Evolutionary conservation across 2,329 filamentous ascomycete genomes (phyloP), one percentile per base, ranked within the genome.

Genomic region (Fusarium sublunatum): DNA sequence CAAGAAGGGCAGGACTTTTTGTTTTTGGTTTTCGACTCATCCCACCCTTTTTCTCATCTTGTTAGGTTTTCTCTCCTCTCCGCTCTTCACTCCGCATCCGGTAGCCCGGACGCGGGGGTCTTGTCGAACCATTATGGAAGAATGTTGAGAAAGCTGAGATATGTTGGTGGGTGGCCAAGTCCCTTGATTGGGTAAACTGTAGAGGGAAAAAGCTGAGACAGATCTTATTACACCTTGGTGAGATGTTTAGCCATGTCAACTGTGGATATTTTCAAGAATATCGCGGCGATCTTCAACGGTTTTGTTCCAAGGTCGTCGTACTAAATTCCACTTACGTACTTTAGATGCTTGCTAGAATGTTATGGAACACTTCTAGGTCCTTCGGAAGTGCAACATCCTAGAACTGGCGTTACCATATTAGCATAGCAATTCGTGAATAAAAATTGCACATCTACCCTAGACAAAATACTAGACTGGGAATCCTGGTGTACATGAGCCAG

Each of bases 1-100:
- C 45, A 42, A 29, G 47, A 58, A 47, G 40, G 35, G 59, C 57
- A 54, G 59, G 57, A 19, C 43, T 36, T 41, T 34, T 2, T 15
- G 4, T 36, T 35, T 22, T 41, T 60, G 57, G 57, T 47, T 32
- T 43, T 28, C 29, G 24, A n/a, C 22, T 59, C 54, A 36, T 60
- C 47, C 12, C 13, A 26, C 25, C 42, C 26, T 13, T 48, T 25
- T 31, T 48, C 7, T 9, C 15, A 15, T 35, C 13, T 35, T n/a
- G 19, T n/a, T 6, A 7, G 35, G 9, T 15, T 6, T 11, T 22
- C 35, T 38, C 19, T 6, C 12, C 35, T 12, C 19, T 38, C 29
- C 12, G 31, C 13, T 31, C 15, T 24, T n/a, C 13, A 19, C 31
- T 15, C 31, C 13, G 8, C 24, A 11, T 31, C 42, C n/a, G 19